Evolutionary conservation across 2,329 filamentous ascomycete species (phyloP).

Genomic region (Epichloe scottii): DNA sequence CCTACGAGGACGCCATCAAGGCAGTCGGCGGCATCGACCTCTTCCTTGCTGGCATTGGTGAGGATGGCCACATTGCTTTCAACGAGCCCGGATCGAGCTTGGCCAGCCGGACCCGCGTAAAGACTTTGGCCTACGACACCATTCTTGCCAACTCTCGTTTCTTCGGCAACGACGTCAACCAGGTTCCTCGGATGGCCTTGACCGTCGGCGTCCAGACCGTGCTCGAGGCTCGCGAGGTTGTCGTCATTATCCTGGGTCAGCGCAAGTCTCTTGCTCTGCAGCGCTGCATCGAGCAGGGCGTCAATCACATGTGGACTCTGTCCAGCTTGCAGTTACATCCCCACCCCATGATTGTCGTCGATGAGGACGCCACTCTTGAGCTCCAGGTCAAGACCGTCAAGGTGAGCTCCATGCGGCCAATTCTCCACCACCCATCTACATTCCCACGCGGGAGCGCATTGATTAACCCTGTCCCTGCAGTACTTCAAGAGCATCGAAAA

Average conservation of each 20-base stretch:
- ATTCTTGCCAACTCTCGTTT: conserved; percentile 77
- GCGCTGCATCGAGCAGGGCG: conserved; percentile 66
- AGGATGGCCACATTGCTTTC: conserved; percentile 82
- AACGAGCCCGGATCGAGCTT: conserved; percentile 78
- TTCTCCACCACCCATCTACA: no score
- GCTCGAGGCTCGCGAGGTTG: conserved; percentile 67
- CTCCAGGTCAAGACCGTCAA: conserved; percentile 63
- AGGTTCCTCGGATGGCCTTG: conserved; percentile 70
- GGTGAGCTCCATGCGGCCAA: conserved; percentile 20
- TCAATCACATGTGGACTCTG: conserved; percentile 87
- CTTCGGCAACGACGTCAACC: conserved; percentile 60
- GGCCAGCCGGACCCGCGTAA: conserved; percentile 66
- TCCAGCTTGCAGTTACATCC: conserved; percentile 70
- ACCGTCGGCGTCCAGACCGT: conserved; percentile 79
- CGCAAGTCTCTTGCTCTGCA: conserved; percentile 72
- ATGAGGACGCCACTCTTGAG: conserved; percentile 66
- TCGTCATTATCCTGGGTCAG: conserved; percentile 70
- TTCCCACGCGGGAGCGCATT: not conserved
- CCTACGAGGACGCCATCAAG: conserved; percentile 69
- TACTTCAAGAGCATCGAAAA: conserved; percentile 64
- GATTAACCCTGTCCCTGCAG: conserved; percentile 17
- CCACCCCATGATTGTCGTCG: conserved; percentile 70
- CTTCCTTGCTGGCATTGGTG: conserved; percentile 74
- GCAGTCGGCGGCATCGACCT: conserved; percentile 68
- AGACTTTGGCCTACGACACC: conserved; percentile 78